A percentile compares a stretch with the other conserved stretches of the same genome.
Conservation (phyloP, 73 alveolate species). For the Tetrahymena borealis region DNA sequence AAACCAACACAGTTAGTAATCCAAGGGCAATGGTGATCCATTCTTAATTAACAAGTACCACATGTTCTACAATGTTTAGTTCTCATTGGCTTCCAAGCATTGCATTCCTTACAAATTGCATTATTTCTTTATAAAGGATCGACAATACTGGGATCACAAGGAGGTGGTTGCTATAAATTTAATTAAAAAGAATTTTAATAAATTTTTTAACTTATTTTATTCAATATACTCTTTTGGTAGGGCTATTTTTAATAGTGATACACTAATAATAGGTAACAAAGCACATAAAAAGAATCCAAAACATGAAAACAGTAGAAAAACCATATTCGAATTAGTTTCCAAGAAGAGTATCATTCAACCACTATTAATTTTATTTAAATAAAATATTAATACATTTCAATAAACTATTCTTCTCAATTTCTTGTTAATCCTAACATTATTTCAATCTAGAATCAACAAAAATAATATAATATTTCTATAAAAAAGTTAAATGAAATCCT, state of each 20-base stretch:
- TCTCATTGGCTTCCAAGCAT: conserved; percentile 67
- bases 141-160: conserved; percentile 17
- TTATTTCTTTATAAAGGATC: conserved; percentile 32
- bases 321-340: conserved; percentile 9
- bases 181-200: no score
- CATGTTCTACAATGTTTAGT: conserved; percentile 77
- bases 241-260: conserved; percentile 13
- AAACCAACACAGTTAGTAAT: conserved; percentile 69
- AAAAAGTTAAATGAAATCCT: no score
- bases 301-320: not conserved
- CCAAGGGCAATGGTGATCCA: conserved; percentile 93
- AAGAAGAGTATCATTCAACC: not conserved
- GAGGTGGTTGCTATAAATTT: conserved; percentile 9
- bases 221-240: conserved; percentile 19
- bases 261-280: conserved; percentile 32
- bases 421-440: no score
- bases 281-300: conserved; percentile 5
- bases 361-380: not conserved
- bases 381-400: not conserved
- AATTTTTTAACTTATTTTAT: no score
- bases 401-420: not conserved
- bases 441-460: no score
- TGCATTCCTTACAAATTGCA: conserved; percentile 43
- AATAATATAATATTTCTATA: no score
- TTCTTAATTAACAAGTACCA: conserved; percentile 49